Evolutionary conservation across 768 basidiomycete genomes (phyloP), one percentile per base, ranked within the genome.

Genomic region (Panellus pusillus): DNA sequence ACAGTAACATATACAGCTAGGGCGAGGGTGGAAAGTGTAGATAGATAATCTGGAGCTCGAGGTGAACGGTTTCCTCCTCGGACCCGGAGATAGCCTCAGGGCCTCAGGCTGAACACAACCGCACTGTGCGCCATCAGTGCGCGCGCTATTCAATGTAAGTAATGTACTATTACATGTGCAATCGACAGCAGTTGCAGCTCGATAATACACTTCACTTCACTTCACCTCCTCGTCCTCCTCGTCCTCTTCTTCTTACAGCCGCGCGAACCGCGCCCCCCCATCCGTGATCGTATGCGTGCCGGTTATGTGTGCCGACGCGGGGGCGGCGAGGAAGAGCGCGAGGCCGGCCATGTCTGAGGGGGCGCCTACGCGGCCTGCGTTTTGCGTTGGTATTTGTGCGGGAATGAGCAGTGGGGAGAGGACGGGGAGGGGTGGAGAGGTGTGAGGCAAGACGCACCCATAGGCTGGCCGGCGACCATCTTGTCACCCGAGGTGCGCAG

Each of bases 301-400:
- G 1, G 90, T 91, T 43, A 91, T 73, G 54, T 91, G 89, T 3
- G 88, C 79, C 2, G 82, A 79, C 0, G 87, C 91, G 1, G 84
- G 82, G 15, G 87, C 87, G 9, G 81, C 76, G 36, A 91, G 75
- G 75, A 87, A 89, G 14, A 89, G 69, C 4, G 79, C 77, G 7
- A 89, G 69, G 7, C 91, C 91, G 20, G 87, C 89, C 57, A 89
- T 79, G 59, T 93, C 91, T 28, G 77, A 71, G 3, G 86, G 76
- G 3, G 66, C 61, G 3, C 90, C 90, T 54, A 80, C 74, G 6
- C 90, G 85, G 20, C 88, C 87, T 88, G 15, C 44, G 11, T 47
- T 39, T 28, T 17, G 42, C n/a, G 42, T 46, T 19, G 38, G 12
- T 51, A 28, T 27, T 32, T 28, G 19, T 42, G 18, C 13, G 45